Evolutionary conservation across 768 basidiomycete genomes (phyloP), one percentile per base, ranked within the genome.

Genomic region (Galerina marginata): DNA sequence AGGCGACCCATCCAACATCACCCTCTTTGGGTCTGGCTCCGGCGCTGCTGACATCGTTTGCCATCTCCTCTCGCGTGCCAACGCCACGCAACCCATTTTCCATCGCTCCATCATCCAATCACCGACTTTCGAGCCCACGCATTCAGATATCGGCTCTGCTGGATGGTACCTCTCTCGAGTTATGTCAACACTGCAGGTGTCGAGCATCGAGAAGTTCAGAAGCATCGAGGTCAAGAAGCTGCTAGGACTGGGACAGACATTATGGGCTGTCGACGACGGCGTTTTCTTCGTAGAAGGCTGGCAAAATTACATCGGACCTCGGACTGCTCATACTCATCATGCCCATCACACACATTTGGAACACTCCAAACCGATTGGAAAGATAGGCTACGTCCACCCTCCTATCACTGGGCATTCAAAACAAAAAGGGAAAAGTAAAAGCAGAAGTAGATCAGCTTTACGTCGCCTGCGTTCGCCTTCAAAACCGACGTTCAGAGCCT

Each of bases 71-170:
- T 93, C 91, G 11, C 76, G 75, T 25, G 76, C 77, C 20, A 92
- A 92, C 73, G 80, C 86, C 39, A 71, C 72, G 2, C 69, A 73
- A 2, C 90, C 88, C 15, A 70, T 91, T 29, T 92, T 92, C 74
- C 78, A 85, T 58, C 90, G 90, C 11, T 87, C 89, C 9, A 89
- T 93, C 65, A 74, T 90, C n/a, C 91, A 93, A 69, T 90, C 87
- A 54, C 82, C 87, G 5, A 76, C 89, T 37, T 72, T 90, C 57
- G 88, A 92, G 23, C 78, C 82, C 56, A 85, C 79, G 60, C 72
- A 90, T 6, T 88, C 89, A 0, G 83, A 85, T 65, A 77, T 89
- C 20, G 72, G 77, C 20, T 77, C 79, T 38, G 87, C 87, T 4
- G 89, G 89, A 20, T 88, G 85, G 80, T 85, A 89, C 47, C 79